A percentile compares a stretch with the other conserved stretches of the same genome.
Evolutionary conservation across 805 yeast species (phyloP).

Genomic region (Saccharomycopsis fibuligera): DNA sequence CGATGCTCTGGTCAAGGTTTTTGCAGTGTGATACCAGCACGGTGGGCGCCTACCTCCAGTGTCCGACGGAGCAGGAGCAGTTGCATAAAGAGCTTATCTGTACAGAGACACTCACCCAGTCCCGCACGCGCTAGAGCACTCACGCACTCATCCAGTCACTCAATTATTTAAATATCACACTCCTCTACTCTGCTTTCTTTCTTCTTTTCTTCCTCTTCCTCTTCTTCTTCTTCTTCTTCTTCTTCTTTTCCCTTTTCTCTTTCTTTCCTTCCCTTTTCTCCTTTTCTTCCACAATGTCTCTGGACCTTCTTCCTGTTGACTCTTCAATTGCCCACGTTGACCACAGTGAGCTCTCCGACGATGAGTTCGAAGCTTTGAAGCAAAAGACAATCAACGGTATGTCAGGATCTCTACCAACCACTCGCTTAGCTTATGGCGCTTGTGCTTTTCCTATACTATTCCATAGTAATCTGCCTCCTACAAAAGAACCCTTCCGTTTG

Average conservation of each 20-base stretch:
- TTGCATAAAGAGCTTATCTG: too few relatives aligned
- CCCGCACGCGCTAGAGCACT: too few relatives aligned
- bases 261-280: not conserved
- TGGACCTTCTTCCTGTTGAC: not conserved
- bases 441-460: not conserved
- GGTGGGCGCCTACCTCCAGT: too few relatives aligned
- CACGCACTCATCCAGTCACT: too few relatives aligned
- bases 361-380: constrained; percentile 27
- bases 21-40: too few relatives aligned
- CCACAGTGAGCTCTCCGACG: constrained; percentile 23
- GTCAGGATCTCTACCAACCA: not conserved
- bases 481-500: not conserved
- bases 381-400: constrained; percentile 26
- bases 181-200: too few relatives aligned
- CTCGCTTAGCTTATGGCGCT: not conserved
- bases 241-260: not conserved
- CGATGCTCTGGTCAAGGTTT: not conserved
- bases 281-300: not conserved
- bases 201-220: not conserved
- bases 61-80: too few relatives aligned
- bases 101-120: too few relatives aligned
- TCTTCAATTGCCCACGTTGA: not conserved
- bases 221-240: not conserved
- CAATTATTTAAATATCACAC: too few relatives aligned
- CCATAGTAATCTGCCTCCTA: not conserved